These are phyloP conservation scores for Roridomyces roridus DNA, from an alignment of 768 basidiomycete genomes.

Conservation along the genomic window DNA sequence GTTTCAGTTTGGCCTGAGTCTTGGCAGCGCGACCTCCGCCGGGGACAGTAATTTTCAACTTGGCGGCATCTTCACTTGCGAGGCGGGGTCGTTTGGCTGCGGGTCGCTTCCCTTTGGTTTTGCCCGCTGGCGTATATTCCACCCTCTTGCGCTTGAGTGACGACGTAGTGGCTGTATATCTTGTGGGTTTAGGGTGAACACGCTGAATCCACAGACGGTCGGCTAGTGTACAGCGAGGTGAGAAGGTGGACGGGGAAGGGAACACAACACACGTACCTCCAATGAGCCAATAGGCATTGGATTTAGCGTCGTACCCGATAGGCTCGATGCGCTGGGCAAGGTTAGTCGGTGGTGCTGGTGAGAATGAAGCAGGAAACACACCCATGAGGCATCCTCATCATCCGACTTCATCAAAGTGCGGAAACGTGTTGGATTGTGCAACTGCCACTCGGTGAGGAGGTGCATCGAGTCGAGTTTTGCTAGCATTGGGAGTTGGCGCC, in stretches of 20 bases:
- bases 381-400: slow-evolving; percentile 82
- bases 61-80: slow-evolving; percentile 6
- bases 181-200: slow-evolving; percentile 55
- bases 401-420: slow-evolving; percentile 79
- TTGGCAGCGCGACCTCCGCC: slow-evolving; percentile 71
- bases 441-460: slow-evolving; percentile 84
- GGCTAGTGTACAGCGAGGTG: slow-evolving; percentile 46
- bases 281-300: slow-evolving; percentile 86
- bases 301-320: slow-evolving; percentile 80
- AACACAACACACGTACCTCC: slow-evolving; percentile 57
- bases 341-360: background rate
- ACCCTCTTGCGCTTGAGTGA: slow-evolving; percentile 44
- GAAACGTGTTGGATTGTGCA: slow-evolving; percentile 75
- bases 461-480: slow-evolving; percentile 79
- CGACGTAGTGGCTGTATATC: slow-evolving; percentile 37
- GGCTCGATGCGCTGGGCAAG: slow-evolving; percentile 76
- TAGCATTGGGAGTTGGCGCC: slow-evolving; percentile 75
- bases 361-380: slow-evolving; percentile 41
- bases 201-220: slow-evolving; percentile 90
- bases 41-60: slow-evolving; percentile 33
- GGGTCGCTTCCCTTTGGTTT: slow-evolving; percentile 25
- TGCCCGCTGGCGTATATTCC: background rate
- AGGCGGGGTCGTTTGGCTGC: slow-evolving; percentile 22
- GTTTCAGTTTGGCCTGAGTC: slow-evolving; percentile 69
- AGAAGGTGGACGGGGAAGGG: background rate